Percentiles rank a stretch among this genome's conserved stretches.
phyloP scores from a whole-genome alignment of 768 basidiomycete genomes.

The Nevesoporus exiguus region DNA sequence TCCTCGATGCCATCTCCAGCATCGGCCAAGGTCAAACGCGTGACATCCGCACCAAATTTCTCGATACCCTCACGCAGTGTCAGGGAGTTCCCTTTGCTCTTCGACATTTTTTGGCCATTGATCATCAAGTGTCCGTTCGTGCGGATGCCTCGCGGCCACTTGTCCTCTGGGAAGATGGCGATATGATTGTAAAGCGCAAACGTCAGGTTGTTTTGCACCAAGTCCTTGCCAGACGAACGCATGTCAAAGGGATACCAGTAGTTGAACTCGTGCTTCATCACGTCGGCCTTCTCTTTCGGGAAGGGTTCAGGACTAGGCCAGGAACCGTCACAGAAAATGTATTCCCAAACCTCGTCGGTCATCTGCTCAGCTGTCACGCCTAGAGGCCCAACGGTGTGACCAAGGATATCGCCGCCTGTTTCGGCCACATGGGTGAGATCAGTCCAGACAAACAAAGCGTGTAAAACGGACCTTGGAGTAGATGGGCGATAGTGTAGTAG shows the following conservation, averaged over 20 bases:
- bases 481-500: constrained; percentile 92
- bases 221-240: constrained; percentile 96
- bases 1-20: constrained; percentile 97
- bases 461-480: constrained; percentile 75
- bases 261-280: constrained; percentile 84
- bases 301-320: constrained; percentile 69
- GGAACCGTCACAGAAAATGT: constrained; percentile 76
- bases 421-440: constrained; percentile 4
- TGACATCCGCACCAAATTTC: constrained; percentile 98
- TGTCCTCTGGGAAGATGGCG: constrained; percentile 84
- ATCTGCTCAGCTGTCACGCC: constrained; percentile 87
- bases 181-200: constrained; percentile 94
- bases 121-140: constrained; percentile 95
- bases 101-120: constrained; percentile 99
- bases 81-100: constrained; percentile 93
- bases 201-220: constrained; percentile 93
- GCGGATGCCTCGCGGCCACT: constrained; percentile 90
- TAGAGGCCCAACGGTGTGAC: constrained; percentile 73
- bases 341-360: constrained; percentile 98
- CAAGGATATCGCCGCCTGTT: constrained; percentile 70
- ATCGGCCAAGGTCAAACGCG: constrained; percentile 87
- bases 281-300: constrained; percentile 72
- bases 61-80: constrained; percentile 83
- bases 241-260: constrained; percentile 99
- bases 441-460: neutral